Evolutionary conservation across 2,329 filamentous ascomycete genomes (phyloP).

Genomic region (Beauveria medogensis): DNA sequence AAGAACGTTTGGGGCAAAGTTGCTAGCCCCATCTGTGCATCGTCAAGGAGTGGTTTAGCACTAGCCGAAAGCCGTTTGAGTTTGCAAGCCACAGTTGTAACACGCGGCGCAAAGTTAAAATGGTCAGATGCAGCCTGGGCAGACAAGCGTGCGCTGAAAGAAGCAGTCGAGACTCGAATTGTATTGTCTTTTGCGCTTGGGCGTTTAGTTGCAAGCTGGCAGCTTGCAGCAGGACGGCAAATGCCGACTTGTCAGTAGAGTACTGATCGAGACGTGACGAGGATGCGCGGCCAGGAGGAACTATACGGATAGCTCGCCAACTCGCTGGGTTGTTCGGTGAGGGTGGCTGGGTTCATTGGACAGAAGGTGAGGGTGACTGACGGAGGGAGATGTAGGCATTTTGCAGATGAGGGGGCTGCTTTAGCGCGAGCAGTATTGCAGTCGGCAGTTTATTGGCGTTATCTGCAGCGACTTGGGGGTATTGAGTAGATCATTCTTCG

Average conservation of each 20-base stretch:
- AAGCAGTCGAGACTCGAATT: neutral
- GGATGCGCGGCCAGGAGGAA: neutral
- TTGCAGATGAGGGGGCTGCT: neutral
- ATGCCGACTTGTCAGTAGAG: neutral
- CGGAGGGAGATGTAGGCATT: neutral
- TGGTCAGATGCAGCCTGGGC: neutral
- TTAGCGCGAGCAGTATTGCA: neutral
- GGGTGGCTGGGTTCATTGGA: neutral
- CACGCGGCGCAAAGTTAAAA: neutral
- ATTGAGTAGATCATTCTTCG: neutral
- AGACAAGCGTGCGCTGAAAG: neutral
- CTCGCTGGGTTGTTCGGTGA: neutral
- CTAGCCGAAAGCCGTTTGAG: neutral
- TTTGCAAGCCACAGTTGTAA: conserved; percentile 1
- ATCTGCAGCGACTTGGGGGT: neutral
- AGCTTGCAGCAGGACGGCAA: neutral
- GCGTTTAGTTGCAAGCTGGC: neutral
- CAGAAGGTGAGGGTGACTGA: neutral
- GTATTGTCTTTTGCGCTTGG: neutral
- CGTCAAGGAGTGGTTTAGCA: neutral
- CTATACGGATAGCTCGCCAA: neutral
- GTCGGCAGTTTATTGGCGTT: neutral
- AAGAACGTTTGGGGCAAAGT: neutral
- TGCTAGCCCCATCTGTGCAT: neutral
- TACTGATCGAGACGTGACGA: neutral